Conservation (phyloP, 495 filamentous ascomycete species). For the Talaromyces proteolyticus region DNA sequence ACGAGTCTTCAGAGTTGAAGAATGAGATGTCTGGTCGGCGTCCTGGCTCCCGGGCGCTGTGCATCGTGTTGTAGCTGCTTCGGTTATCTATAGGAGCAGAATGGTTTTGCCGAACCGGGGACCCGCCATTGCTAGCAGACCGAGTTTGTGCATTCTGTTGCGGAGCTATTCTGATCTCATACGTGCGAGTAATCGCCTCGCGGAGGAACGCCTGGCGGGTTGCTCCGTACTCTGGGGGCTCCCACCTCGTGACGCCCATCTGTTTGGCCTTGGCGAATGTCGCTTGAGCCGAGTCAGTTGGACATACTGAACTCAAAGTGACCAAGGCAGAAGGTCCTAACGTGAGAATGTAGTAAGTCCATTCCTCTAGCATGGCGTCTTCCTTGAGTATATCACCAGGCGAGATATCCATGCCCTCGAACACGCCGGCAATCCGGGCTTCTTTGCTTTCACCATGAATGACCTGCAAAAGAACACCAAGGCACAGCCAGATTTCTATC, state of each 20-base stretch:
- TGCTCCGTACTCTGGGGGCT: slow-evolving; percentile 30
- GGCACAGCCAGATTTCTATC: slow-evolving; percentile 62
- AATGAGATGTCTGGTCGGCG: slow-evolving; percentile 7
- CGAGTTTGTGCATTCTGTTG: background rate
- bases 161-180: slow-evolving; percentile 42
- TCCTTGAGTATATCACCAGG: slow-evolving; percentile 46
- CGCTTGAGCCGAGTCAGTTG: slow-evolving; percentile 33
- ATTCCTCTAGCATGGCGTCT: slow-evolving; percentile 56
- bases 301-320: slow-evolving; percentile 41
- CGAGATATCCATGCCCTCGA: slow-evolving; percentile 38
- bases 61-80: background rate
- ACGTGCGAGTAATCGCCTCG: slow-evolving; percentile 54
- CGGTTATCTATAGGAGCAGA: background rate
- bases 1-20: slow-evolving; percentile 6
- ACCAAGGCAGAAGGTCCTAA: slow-evolving; percentile 53
- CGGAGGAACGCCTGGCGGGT: slow-evolving; percentile 58
- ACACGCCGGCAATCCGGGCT: slow-evolving; percentile 52
- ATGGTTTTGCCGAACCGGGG: background rate
- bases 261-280: slow-evolving; percentile 47
- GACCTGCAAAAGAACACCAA: slow-evolving; percentile 51
- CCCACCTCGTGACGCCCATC: slow-evolving; percentile 54
- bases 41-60: background rate
- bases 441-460: slow-evolving; percentile 51
- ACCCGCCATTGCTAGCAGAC: background rate
- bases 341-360: slow-evolving; percentile 55